These are phyloP conservation scores for Bryoglossum gracile DNA, from an alignment of 495 filamentous ascomycete genomes.

Conservation along the genomic window DNA sequence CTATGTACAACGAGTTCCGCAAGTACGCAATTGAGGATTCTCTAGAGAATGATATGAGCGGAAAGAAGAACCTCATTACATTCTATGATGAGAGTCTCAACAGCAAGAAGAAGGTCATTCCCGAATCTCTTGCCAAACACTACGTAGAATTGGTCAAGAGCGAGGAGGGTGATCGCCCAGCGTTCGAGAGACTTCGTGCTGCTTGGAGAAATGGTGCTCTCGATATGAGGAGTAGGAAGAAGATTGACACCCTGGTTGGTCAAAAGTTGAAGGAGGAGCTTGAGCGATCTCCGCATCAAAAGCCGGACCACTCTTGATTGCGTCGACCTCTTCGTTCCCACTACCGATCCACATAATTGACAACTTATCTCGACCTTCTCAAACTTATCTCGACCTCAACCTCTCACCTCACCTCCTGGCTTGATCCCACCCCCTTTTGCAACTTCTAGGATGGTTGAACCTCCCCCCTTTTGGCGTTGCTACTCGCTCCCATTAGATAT, in stretches of 20 bases:
- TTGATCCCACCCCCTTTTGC: neutral
- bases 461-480: too few relatives aligned
- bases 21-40: slow-evolving; percentile 62
- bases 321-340: neutral
- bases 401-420: too few relatives aligned
- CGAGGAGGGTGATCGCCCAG: slow-evolving; percentile 35
- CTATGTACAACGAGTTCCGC: slow-evolving; percentile 77
- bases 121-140: slow-evolving; percentile 44
- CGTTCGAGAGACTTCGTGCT: slow-evolving; percentile 42
- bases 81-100: slow-evolving; percentile 52
- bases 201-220: slow-evolving; percentile 47
- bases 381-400: too few relatives aligned
- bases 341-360: too few relatives aligned
- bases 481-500: neutral
- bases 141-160: slow-evolving; percentile 44
- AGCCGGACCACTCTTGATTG: slow-evolving; percentile 13
- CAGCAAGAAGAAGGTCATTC: slow-evolving; percentile 37
- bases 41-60: slow-evolving; percentile 39
- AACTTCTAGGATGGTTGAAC: too few relatives aligned
- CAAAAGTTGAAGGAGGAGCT: slow-evolving; percentile 35
- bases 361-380: too few relatives aligned
- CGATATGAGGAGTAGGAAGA: slow-evolving; percentile 49
- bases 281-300: slow-evolving; percentile 27
- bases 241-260: slow-evolving; percentile 40
- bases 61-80: slow-evolving; percentile 47